Base-by-base conservation (phyloP, 202 grass and related monocot genomes). In the Setaria viridis region DNA sequence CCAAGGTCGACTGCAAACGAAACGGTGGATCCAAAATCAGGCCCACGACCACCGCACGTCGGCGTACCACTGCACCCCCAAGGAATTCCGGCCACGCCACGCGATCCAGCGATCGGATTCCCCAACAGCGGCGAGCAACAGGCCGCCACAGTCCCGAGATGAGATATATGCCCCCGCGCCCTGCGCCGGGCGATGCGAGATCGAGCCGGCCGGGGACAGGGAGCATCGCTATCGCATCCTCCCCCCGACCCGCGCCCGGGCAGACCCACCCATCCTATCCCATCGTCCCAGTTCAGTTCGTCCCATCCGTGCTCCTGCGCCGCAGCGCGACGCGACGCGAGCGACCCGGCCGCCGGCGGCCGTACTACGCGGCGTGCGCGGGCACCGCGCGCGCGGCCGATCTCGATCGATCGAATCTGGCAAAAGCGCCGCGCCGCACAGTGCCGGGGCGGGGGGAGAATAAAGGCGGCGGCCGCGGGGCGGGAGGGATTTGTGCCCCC, bases 201-300 rank as follows among this genome's bases (percentile, higher is more conserved):
- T 15, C 77, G 47, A 4, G 11, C 16, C 7, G 56, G 21, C 1
- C 53, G 17, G 16, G 25, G 7, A 0, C 21, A 29, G 21, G 17
- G 33, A 29, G 32, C 55, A 72, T 67, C 62, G 85, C 46, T 58
- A 71, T 67, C 62, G 85, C 56, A 51, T 86, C 53, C 2, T 9
- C 16, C 70, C 46, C 21, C 7, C 69, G 45, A 5, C 32, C 63
- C 6, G 15, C 10, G 12, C 1, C 20, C 45, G 13, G 62, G 62
- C 11, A 6, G 11, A 12, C 65, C 46, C 21, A 12, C 65, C 48
- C 25, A 16, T 59, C 47, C 47, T 29, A 21, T 16, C 13, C 32
- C 29, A 13, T 19, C 39, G 39, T 41, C 39, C 62, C 79, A 70
- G 66, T 82, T 70, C 79, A 70, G 66, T 82, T 70, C 66, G 79